Evolutionary conservation across 164 flowering plant genomes (phyloP), one percentile per base, ranked within the genome.

Genomic region (Nymphaea colorata): DNA sequence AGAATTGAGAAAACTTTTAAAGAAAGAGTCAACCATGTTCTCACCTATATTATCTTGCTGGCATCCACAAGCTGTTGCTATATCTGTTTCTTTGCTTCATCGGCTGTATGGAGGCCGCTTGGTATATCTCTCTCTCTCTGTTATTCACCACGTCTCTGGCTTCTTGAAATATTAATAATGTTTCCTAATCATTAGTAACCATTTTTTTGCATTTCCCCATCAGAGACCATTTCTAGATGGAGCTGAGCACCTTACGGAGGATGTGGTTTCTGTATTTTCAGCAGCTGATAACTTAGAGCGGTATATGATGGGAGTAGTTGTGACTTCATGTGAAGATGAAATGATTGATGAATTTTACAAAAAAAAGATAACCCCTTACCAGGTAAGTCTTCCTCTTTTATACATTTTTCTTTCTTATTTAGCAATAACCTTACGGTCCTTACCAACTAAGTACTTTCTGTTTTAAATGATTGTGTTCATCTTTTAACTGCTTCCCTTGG

Each of bases 151-250:
- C 53, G 64, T 16, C 41, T 66, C 41, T 8, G 59, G 59, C 41
- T 61, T 17, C 25, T 41, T 68, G 57, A 61, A 17, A 59, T 66
- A 47, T 69, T 51, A 59, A 8, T 18, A 8, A 36, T 36, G 43
- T 51, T 10, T 61, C 43, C 60, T 45, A 25, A 25, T 25, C 36
- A 25, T 25, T 25, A 25, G 36, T 25, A 25, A 25, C 53, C 10
- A 10, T 45, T 10, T 45, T 45, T 41, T 65, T 15, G 44, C 60
- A 25, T 4, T 61, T 66, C 55, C 41, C 67, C 53, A 57, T 68
- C 89, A 94, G 99, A 94, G 88, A 85, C 99, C 99, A 61, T 91
- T 94, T 71, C 86, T 91, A 69, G 88, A 84, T 68, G 78, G 85
- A 59, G 89, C 83, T 72, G 96, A 91, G 64, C 96, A 94, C 78